phyloP scores from a whole-genome alignment of 1,284 basidiomycete genomes.

The Ceratobasidium sp. region DNA sequence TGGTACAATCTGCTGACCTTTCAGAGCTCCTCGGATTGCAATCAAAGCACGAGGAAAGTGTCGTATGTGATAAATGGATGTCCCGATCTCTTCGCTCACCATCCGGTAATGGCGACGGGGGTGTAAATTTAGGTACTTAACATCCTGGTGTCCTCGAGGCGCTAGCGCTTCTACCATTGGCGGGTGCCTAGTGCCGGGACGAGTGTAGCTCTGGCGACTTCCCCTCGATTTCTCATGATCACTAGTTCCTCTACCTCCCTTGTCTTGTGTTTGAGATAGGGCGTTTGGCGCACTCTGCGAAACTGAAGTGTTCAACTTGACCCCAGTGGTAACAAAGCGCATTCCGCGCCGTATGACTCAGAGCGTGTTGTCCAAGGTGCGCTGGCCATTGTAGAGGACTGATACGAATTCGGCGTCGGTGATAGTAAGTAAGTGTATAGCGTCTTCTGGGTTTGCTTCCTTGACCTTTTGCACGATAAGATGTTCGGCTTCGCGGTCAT shows the following conservation, averaged over 20 bases:
- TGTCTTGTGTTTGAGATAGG: too few relatives aligned
- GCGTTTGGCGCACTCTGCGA: too few relatives aligned
- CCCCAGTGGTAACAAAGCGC: too few relatives aligned
- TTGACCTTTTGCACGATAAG: background rate
- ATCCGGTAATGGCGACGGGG: constrained; percentile 30
- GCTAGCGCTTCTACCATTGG: background rate
- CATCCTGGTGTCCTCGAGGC: background rate
- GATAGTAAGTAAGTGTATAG: background rate
- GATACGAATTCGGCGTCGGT: background rate
- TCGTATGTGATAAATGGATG: constrained; percentile 5
- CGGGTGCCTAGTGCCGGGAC: background rate
- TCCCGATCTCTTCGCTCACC: constrained; percentile 31
- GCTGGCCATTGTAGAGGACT: background rate
- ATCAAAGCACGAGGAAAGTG: background rate
- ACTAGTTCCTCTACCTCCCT: background rate
- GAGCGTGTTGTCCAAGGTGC: too few relatives aligned
- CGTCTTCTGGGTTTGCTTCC: background rate
- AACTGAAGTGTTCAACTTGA: too few relatives aligned
- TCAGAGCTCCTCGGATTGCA: constrained; percentile 8
- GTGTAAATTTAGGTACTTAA: background rate
- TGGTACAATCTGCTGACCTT: constrained; percentile 7
- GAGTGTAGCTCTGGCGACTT: background rate
- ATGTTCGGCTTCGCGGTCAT: background rate
- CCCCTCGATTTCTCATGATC: background rate
- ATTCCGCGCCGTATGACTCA: too few relatives aligned